Base-by-base conservation (phyloP, 1,139 yeast species). In the Komagataea norvegica region DNA sequence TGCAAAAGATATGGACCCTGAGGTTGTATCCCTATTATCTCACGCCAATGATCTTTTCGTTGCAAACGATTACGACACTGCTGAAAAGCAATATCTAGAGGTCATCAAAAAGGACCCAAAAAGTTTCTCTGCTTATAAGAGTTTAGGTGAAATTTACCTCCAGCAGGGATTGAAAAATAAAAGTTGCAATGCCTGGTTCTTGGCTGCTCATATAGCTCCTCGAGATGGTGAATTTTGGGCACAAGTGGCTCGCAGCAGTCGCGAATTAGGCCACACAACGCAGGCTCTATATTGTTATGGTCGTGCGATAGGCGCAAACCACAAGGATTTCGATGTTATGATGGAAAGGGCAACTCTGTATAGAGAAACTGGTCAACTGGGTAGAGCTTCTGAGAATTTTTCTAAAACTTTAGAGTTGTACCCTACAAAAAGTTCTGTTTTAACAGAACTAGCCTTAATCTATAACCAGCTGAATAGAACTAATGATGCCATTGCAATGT, bases 201-300 rank as follows among this genome's bases (percentile, higher is more conserved):
- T 83, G 26, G 96, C 95, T 1, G 95, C 95, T 1, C 87, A 80
- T 55, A 67, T 85, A 21, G 84, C 82, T 49, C 80, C 87, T 3
- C 73, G 79, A 59, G 93, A 86, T 60, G 74, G 75, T 43, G 82
- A 77, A 20, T 81, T 87, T 46, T 91, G 97, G 97, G 77, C 78
- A 24, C 77, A 73, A 33, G 87, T 87, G 24, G 97, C 94, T 0
- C 84, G 79, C 40, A 61, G 86, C 41, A 80, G 95, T 40, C 67
- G 69, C 6, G 82, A 81, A 31, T 62, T 84, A 48, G 93, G 87
- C 1, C 83, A 79, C 49, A 66, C 70, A 4, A 77, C 83, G 28
- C 96, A 87, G 57, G 96, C 97, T 0, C 71, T 87, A 11, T 77
- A 79, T 49, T 87, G 95, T 64, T 88, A 80, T 55, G 72, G 81